Percentiles rank a stretch among this genome's conserved stretches.
Evolutionary conservation across 768 basidiomycete genomes (phyloP).

Genomic region (Inosperma sp.): DNA sequence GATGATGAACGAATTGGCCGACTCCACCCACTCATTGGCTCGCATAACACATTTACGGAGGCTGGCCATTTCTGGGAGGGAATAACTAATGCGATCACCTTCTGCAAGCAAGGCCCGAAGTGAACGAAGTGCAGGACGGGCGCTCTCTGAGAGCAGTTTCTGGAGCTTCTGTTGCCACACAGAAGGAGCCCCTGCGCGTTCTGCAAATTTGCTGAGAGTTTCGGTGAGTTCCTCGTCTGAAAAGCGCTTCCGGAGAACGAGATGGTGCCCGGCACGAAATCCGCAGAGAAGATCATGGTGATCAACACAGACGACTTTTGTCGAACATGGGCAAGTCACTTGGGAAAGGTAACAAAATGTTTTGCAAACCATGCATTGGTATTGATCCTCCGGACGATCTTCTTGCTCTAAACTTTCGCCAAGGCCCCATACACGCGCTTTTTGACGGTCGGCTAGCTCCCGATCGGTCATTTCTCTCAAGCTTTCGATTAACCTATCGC

Average conservation of each 20-base stretch:
- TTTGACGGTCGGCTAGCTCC: conserved; percentile 65
- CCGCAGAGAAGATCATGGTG: conserved; percentile 77
- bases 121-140: conserved; percentile 68
- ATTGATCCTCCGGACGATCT: conserved; percentile 89
- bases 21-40: conserved; percentile 87
- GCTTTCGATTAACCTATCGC: conserved; percentile 74
- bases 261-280: conserved; percentile 39
- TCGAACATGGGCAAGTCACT: conserved; percentile 76
- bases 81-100: conserved; percentile 79
- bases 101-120: conserved; percentile 82
- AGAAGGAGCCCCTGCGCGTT: conserved; percentile 68
- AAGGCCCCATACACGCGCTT: conserved; percentile 56
- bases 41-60: conserved; percentile 76
- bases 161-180: conserved; percentile 72
- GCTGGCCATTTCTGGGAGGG: conserved; percentile 62
- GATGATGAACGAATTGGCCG: conserved; percentile 70
- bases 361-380: conserved; percentile 93
- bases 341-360: conserved; percentile 94
- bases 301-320: conserved; percentile 77
- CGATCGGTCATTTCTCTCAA: conserved; percentile 85
- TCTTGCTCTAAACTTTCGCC: conserved; percentile 68
- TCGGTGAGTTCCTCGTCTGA: conserved; percentile 73
- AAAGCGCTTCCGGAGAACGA: conserved; percentile 73
- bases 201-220: conserved; percentile 57
- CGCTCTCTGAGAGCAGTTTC: conserved; percentile 61